These are phyloP conservation scores for Nicotiana rustica DNA, from an alignment of 305 asterid genomes.

Conservation along the genomic window DNA sequence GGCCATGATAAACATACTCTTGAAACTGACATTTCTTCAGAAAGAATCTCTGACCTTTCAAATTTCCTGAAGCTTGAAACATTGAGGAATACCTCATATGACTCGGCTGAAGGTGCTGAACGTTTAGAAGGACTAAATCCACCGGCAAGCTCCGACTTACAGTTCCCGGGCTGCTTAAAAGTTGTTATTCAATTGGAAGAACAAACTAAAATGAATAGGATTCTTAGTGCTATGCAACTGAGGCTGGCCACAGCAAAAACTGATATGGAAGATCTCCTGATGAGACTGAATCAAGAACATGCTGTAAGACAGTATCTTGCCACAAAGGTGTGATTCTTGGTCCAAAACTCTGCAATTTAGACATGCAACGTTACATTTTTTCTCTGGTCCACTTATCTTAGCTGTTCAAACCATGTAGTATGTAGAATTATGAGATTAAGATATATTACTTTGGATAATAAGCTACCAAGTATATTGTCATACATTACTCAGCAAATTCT, in stretches of 20 bases:
- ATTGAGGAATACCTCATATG: slow-evolving; percentile 37
- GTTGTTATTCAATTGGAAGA: slow-evolving; percentile 54
- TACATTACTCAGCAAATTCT: slow-evolving; percentile 12
- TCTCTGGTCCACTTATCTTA: background rate
- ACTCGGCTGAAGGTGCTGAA: slow-evolving; percentile 46
- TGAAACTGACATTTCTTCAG: slow-evolving; percentile 38
- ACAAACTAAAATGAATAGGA: slow-evolving; percentile 54
- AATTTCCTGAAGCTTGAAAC: slow-evolving; percentile 18
- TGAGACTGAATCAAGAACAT: slow-evolving; percentile 66
- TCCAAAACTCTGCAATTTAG: slow-evolving; percentile 26
- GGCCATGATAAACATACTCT: slow-evolving; percentile 37
- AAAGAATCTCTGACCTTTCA: slow-evolving; percentile 12
- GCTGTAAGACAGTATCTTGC: slow-evolving; percentile 59
- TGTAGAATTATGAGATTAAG: slow-evolving; percentile 22
- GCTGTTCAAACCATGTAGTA: background rate
- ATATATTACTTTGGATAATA: background rate
- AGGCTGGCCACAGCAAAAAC: slow-evolving; percentile 54
- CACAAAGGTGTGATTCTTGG: slow-evolving; percentile 54
- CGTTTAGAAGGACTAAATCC: slow-evolving; percentile 36
- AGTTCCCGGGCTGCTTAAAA: slow-evolving; percentile 41
- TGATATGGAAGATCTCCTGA: slow-evolving; percentile 61
- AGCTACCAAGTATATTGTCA: background rate
- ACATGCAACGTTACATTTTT: background rate
- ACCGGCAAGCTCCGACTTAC: slow-evolving; percentile 41
- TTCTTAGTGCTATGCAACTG: slow-evolving; percentile 52